These are phyloP conservation scores for Pichia thaimueangensis DNA, from an alignment of 805 yeast species.

Conservation along the genomic window DNA sequence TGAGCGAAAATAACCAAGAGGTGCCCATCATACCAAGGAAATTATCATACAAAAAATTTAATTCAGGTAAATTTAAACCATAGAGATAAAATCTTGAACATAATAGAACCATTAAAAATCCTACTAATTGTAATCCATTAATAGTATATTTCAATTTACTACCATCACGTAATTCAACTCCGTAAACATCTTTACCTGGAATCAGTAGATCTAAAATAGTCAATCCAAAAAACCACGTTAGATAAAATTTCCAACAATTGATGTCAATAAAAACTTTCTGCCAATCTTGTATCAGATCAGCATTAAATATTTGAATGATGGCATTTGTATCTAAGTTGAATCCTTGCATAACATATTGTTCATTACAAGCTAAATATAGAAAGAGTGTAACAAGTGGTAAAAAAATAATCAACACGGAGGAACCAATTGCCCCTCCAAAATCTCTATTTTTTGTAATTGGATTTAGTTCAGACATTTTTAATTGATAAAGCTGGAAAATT, in stretches of 20 bases:
- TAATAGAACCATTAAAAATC: slow-evolving; percentile 34
- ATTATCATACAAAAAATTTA: slow-evolving; percentile 67
- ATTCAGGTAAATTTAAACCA: slow-evolving; percentile 53
- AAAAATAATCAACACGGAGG: slow-evolving; percentile 54
- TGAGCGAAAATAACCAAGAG: slow-evolving; percentile 56
- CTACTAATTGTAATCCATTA: slow-evolving; percentile 63
- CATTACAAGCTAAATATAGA: slow-evolving; percentile 59
- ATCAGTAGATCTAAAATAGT: slow-evolving; percentile 56
- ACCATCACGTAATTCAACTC: slow-evolving; percentile 73
- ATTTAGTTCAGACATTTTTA: slow-evolving; percentile 39
- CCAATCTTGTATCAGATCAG: slow-evolving; percentile 18
- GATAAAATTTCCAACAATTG: slow-evolving; percentile 57
- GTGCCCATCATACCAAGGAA: slow-evolving; percentile 58
- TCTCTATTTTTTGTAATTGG: slow-evolving; percentile 69
- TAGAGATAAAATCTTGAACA: slow-evolving; percentile 47
- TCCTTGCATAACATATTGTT: slow-evolving; percentile 47
- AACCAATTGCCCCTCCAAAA: slow-evolving; percentile 76
- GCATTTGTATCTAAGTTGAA: slow-evolving; percentile 35
- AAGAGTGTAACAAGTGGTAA: slow-evolving; percentile 59
- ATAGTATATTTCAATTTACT: slow-evolving; percentile 64
- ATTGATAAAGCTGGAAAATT: too few species aligned
- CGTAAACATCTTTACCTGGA: slow-evolving; percentile 71
- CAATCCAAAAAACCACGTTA: slow-evolving; percentile 65
- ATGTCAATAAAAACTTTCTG: slow-evolving; percentile 34
- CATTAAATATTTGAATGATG: slow-evolving; percentile 22